phyloP scores from a whole-genome alignment of 805 yeast genomes.

The Wickerhamomyces bovis region DNA sequence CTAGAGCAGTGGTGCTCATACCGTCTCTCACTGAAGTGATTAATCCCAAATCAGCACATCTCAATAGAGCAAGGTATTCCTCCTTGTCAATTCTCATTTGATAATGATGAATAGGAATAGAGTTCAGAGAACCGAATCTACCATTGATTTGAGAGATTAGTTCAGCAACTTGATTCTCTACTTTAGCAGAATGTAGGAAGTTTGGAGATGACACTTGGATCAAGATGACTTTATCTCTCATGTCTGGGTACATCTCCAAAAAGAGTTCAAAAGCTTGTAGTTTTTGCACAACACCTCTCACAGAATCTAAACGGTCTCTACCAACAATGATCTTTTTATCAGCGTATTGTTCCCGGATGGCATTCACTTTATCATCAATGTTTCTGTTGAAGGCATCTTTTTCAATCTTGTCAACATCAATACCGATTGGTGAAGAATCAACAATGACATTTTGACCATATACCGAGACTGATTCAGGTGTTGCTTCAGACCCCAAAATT shows the following conservation, averaged over 20 bases:
- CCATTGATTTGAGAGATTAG: conserved; percentile 78
- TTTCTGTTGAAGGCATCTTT: conserved; percentile 41
- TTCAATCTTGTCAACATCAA: conserved; percentile 67
- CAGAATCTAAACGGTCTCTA: conserved; percentile 86
- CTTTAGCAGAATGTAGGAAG: conserved; percentile 41
- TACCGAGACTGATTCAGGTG: conserved; percentile 50
- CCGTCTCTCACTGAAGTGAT: conserved; percentile 93
- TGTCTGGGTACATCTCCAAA: conserved; percentile 85
- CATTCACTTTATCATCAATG: conserved; percentile 57
- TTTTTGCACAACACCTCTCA: conserved; percentile 91
- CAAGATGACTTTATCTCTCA: conserved; percentile 80
- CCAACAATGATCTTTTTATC: conserved; percentile 82
- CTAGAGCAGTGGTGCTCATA: conserved; percentile 92
- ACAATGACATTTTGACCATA: conserved; percentile 76
- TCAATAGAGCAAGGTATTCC: conserved; percentile 80
- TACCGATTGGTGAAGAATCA: conserved; percentile 82
- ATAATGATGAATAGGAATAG: conserved; percentile 86
- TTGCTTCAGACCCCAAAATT: conserved; percentile 61
- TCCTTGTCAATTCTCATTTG: conserved; percentile 83
- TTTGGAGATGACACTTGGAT: conserved; percentile 86
- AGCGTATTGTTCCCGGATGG: conserved; percentile 56
- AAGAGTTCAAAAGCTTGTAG: conserved; percentile 86
- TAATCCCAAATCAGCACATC: conserved; percentile 86
- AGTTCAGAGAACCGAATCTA: conserved; percentile 74
- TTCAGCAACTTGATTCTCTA: conserved; percentile 81